Evolutionary conservation across 2,329 filamentous ascomycete genomes (phyloP).

Genomic region (Verticillium isaacii): DNA sequence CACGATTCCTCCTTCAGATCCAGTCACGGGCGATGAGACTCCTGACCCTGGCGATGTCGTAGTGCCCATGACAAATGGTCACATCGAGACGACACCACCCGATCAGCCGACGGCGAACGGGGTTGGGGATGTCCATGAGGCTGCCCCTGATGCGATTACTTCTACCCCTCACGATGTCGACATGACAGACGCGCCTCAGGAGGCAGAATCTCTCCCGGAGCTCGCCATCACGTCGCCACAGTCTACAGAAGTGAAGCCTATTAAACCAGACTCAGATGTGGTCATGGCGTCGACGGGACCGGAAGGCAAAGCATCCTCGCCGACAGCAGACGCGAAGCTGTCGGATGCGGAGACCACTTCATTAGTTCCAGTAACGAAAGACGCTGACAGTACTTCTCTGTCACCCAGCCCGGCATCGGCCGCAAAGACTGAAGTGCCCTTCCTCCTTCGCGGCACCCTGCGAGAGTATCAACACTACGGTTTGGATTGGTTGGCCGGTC

Average conservation of each 20-base stretch:
- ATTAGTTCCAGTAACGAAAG: conserved; percentile 9
- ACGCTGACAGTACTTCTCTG: conserved; percentile 23
- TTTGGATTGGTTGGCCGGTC: conserved; percentile 91
- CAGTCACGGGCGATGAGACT: not conserved
- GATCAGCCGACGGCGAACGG: not conserved
- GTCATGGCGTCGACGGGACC: conserved; percentile 37
- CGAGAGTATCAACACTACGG: conserved; percentile 96
- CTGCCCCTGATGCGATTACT: not conserved
- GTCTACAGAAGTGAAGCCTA: conserved; percentile 20
- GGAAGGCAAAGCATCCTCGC: conserved; percentile 21
- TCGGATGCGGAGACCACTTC: conserved; percentile 40
- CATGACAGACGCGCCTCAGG: conserved; percentile 24
- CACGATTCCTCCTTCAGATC: conserved; percentile 1
- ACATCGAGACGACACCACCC: not conserved
- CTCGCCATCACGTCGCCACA: conserved; percentile 18
- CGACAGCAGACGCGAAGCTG: conserved; percentile 45
- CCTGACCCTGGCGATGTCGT: not conserved
- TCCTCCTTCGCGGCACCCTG: conserved; percentile 79
- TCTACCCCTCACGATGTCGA: conserved; percentile 19
- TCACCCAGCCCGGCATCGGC: conserved; percentile 21
- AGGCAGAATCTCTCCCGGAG: conserved; percentile 9
- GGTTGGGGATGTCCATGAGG: not conserved
- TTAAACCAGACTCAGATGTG: conserved; percentile 37
- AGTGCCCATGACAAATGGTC: not conserved
- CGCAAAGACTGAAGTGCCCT: conserved; percentile 69